These are phyloP conservation scores for Phaeophleospora eucalypticola DNA, from an alignment of 2,329 filamentous ascomycete genomes.

Conservation along the genomic window DNA sequence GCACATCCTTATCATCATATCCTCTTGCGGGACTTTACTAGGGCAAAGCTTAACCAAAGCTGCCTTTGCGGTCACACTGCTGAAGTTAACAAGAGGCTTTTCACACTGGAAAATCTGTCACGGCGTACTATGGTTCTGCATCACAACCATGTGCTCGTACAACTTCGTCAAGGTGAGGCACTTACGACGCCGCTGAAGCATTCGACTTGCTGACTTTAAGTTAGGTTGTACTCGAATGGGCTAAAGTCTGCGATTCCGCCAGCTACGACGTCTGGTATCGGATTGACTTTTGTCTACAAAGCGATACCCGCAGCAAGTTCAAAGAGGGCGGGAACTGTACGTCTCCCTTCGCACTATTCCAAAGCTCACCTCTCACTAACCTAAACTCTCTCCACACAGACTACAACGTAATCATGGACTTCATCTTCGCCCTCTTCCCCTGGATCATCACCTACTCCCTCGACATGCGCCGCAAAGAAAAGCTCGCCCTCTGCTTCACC, in stretches of 20 bases:
- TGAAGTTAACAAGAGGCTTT: slow-evolving; percentile 41
- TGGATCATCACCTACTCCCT: slow-evolving; percentile 49
- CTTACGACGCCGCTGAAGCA: too few relatives aligned
- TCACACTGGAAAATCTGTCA: slow-evolving; percentile 18
- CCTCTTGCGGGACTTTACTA: slow-evolving; percentile 38
- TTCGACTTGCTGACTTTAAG: too few relatives aligned
- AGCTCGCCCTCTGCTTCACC: slow-evolving; percentile 48
- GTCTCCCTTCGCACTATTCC: slow-evolving; percentile 21
- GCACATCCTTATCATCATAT: slow-evolving; percentile 50
- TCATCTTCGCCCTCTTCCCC: slow-evolving; percentile 48
- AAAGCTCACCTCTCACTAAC: not conserved
- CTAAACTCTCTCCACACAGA: slow-evolving; percentile 33
- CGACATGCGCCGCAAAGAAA: slow-evolving; percentile 48
- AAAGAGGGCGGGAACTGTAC: slow-evolving; percentile 51
- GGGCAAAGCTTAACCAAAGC: slow-evolving; percentile 37
- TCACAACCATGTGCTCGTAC: slow-evolving; percentile 47
- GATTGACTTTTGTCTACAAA: slow-evolving; percentile 44
- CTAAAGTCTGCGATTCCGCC: slow-evolving; percentile 41
- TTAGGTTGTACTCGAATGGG: slow-evolving; percentile 47
- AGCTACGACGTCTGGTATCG: slow-evolving; percentile 48
- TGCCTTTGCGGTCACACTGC: slow-evolving; percentile 39
- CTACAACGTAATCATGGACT: slow-evolving; percentile 54
- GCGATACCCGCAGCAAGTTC: slow-evolving; percentile 40
- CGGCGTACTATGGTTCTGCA: slow-evolving; percentile 47
- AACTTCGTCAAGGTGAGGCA: slow-evolving; percentile 42